A percentile compares a stretch with the other conserved stretches of the same genome.
These are phyloP conservation scores for Fusarium sp. DNA, from an alignment of 2,329 filamentous ascomycete species.

Conservation along the genomic window DNA sequence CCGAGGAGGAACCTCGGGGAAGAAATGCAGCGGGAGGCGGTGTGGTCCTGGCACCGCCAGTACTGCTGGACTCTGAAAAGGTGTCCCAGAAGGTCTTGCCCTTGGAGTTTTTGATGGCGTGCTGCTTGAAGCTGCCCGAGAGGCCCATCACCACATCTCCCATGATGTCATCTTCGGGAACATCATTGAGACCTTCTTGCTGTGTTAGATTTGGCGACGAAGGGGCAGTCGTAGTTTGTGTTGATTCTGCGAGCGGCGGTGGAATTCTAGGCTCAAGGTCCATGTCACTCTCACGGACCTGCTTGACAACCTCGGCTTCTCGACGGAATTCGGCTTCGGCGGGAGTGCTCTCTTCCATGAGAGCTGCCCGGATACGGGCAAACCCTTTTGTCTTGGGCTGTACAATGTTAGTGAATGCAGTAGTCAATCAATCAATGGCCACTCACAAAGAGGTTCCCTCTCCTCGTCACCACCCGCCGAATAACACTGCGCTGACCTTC, in stretches of 20 bases:
- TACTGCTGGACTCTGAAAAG: slow-evolving; percentile 75
- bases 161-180: slow-evolving; percentile 77
- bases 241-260: slow-evolving; percentile 56
- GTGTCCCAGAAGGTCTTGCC: slow-evolving; percentile 80
- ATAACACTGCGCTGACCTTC: slow-evolving; percentile 80
- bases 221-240: slow-evolving; percentile 67
- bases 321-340: slow-evolving; percentile 89
- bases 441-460: slow-evolving; percentile 88
- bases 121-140: slow-evolving; percentile 79
- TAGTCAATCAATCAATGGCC: not conserved
- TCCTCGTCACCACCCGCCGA: slow-evolving; percentile 82
- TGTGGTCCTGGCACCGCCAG: slow-evolving; percentile 63
- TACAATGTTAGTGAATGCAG: slow-evolving; percentile 44
- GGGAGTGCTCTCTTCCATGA: slow-evolving; percentile 88
- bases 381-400: slow-evolving; percentile 98
- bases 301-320: slow-evolving; percentile 94
- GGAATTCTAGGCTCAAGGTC: slow-evolving; percentile 63
- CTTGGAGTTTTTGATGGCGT: slow-evolving; percentile 77
- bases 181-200: slow-evolving; percentile 75
- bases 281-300: slow-evolving; percentile 90
- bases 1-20: slow-evolving; percentile 68
- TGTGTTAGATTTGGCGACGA: slow-evolving; percentile 78
- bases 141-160: slow-evolving; percentile 61
- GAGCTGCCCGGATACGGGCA: slow-evolving; percentile 88
- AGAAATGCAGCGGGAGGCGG: slow-evolving; percentile 76